A percentile compares a stretch with the other conserved stretches of the same genome.
These are phyloP conservation scores for Aquilaria yunnanensis DNA, from an alignment of 345 rosid species.

Conservation along the genomic window DNA sequence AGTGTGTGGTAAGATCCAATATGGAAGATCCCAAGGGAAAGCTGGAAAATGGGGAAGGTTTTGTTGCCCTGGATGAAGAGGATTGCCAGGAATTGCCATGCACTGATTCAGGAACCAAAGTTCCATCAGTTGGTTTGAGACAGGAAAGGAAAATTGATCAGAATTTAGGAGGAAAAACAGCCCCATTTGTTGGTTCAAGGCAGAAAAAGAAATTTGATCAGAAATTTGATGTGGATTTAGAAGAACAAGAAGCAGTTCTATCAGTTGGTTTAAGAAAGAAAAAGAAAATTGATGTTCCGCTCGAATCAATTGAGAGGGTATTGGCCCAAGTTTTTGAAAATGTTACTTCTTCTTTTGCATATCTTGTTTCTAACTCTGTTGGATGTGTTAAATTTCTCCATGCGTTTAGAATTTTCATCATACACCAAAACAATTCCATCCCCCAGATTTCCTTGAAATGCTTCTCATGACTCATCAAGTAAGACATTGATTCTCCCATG, in stretches of 20 bases:
- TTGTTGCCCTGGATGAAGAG: conserved; percentile 22
- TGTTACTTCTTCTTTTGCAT: too few species aligned
- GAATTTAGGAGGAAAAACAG: too few species aligned
- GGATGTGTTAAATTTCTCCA: too few species aligned
- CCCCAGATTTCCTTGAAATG: too few species aligned
- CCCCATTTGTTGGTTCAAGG: too few species aligned
- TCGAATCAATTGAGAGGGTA: conserved; percentile 52
- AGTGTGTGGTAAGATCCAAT: conserved; percentile 67
- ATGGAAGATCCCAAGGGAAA: conserved; percentile 35
- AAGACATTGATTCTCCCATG: too few species aligned
- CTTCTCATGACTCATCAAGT: too few species aligned
- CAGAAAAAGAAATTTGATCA: too few species aligned
- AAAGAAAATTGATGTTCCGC: conserved; percentile 36
- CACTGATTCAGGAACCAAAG: conserved; percentile 23
- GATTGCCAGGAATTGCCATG: conserved; percentile 15
- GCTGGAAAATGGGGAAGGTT: conserved; percentile 25
- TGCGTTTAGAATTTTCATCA: too few species aligned
- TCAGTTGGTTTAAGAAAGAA: conserved; percentile 21
- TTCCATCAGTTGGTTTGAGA: conserved; percentile 15
- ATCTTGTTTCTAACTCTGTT: too few species aligned
- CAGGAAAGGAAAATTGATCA: conserved; percentile 2
- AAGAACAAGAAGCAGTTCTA: conserved; percentile 17
- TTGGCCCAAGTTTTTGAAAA: background rate
- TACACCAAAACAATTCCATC: too few species aligned
- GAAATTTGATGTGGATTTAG: conserved; percentile 9